Conservation (phyloP, 441 rosid species). For the Erodium texanum region DNA sequence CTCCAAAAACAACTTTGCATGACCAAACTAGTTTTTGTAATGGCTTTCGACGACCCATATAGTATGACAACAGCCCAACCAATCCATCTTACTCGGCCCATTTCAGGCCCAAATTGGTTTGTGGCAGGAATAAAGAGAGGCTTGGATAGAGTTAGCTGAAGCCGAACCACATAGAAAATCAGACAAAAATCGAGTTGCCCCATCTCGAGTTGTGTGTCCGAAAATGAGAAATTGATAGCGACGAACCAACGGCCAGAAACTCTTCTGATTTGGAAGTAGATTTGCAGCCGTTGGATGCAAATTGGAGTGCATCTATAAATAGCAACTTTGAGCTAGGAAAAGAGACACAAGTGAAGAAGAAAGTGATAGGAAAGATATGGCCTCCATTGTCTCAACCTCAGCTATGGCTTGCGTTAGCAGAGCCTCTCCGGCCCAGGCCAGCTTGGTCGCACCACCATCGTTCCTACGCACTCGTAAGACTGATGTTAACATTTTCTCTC, state of each 20-base stretch:
- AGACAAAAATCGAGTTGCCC: not conserved
- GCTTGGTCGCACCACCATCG: too few species aligned
- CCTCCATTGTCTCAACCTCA: constrained; percentile 24
- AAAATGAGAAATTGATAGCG: too few species aligned
- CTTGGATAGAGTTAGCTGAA: not conserved
- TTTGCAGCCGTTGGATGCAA: not conserved
- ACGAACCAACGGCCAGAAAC: not conserved
- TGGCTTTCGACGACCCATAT: too few species aligned
- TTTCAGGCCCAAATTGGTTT: not conserved
- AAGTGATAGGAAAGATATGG: constrained; percentile 5
- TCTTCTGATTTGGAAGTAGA: not conserved
- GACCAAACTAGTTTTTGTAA: too few species aligned
- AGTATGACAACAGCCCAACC: too few species aligned
- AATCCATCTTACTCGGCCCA: not conserved
- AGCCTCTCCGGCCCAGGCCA: not conserved
- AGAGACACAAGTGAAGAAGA: not conserved
- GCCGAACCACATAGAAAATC: not conserved
- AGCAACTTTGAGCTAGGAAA: too few species aligned
- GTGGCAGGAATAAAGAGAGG: not conserved
- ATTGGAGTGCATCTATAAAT: not conserved
- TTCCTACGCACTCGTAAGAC: constrained; percentile 10
- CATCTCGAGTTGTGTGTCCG: not conserved
- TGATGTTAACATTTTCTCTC: constrained; percentile 18
- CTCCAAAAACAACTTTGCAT: too few species aligned
- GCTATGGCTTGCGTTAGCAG: constrained; percentile 14